phyloP scores from a whole-genome alignment of 805 yeast genomes.

The Candida maltosa region DNA sequence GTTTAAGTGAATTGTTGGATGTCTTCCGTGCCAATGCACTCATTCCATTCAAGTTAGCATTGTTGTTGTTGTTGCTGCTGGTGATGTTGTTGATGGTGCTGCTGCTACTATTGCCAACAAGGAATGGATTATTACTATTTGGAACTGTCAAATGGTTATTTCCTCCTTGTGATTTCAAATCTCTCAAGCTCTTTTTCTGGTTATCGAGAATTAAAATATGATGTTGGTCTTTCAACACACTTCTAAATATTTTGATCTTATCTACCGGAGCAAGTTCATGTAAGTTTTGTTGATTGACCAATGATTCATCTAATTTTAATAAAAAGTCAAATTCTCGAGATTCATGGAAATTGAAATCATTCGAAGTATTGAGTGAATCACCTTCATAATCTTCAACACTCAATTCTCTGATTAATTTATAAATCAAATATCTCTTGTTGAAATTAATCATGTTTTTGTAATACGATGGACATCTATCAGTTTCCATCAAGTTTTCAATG shows the following conservation, averaged over 20 bases:
- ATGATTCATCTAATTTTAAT: slow-evolving; percentile 41
- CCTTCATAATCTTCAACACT: slow-evolving; percentile 32
- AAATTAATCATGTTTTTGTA: slow-evolving; percentile 70
- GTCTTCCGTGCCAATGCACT: slow-evolving; percentile 19
- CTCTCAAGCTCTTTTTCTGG: slow-evolving; percentile 23
- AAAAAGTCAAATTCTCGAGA: slow-evolving; percentile 51
- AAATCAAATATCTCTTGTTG: slow-evolving; percentile 57
- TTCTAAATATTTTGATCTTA: slow-evolving; percentile 24
- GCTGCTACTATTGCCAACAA: slow-evolving; percentile 1
- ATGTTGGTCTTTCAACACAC: slow-evolving; percentile 30
- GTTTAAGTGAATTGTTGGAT: slow-evolving; percentile 24
- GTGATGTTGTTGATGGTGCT: background rate
- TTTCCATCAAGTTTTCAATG: slow-evolving; percentile 70
- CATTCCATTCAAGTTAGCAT: slow-evolving; percentile 1
- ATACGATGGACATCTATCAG: slow-evolving; percentile 66
- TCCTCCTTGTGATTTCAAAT: background rate
- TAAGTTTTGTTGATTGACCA: slow-evolving; percentile 11
- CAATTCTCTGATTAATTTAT: slow-evolving; percentile 36
- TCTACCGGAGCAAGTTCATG: slow-evolving; percentile 10
- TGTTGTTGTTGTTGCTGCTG: background rate
- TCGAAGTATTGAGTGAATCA: background rate
- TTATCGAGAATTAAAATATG: slow-evolving; percentile 28
- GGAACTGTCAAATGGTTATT: background rate
- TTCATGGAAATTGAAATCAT: slow-evolving; percentile 25
- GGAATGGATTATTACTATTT: background rate